These are phyloP conservation scores for Hemisphaericaspora subhashii DNA, from an alignment of 1,139 yeast species.

Conservation along the genomic window DNA sequence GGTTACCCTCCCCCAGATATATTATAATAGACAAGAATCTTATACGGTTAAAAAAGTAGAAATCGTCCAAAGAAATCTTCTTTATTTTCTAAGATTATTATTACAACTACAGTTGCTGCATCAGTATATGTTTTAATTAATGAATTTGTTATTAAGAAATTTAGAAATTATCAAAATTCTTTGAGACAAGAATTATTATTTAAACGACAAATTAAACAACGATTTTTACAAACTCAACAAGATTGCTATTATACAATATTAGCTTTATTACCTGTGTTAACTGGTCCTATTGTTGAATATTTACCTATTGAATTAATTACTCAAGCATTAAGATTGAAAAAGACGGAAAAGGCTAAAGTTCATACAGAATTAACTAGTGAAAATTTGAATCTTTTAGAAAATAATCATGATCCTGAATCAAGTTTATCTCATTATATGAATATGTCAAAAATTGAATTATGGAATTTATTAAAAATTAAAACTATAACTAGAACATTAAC, in stretches of 20 bases:
- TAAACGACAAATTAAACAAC: conserved; percentile 69
- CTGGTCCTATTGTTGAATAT: conserved; percentile 59
- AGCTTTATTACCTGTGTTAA: conserved; percentile 78
- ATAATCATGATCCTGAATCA: conserved; percentile 25
- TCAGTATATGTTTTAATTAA: conserved; percentile 60
- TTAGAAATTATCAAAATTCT: conserved; percentile 66
- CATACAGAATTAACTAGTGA: conserved; percentile 38
- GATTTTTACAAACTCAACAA: conserved; percentile 89
- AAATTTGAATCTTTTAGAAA: conserved; percentile 37
- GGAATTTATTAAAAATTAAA: conserved; percentile 79
- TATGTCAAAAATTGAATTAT: conserved; percentile 72
- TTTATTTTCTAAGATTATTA: conserved; percentile 41
- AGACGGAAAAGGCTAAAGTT: conserved; percentile 27
- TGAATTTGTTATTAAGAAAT: conserved; percentile 58
- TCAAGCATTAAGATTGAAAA: conserved; percentile 64
- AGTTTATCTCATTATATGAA: conserved; percentile 32
- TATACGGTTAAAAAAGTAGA: neutral
- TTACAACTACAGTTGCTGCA: conserved; percentile 57
- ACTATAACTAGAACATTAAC: conserved; percentile 76
- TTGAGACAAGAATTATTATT: conserved; percentile 74
- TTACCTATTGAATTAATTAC: conserved; percentile 77
- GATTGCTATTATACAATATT: conserved; percentile 85
- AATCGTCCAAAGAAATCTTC: neutral
- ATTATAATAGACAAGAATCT: too few species aligned
- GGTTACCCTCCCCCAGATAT: too few species aligned